These are phyloP conservation scores for Xylaria hypoxylon DNA, from an alignment of 2,329 filamentous ascomycete species.

Conservation along the genomic window DNA sequence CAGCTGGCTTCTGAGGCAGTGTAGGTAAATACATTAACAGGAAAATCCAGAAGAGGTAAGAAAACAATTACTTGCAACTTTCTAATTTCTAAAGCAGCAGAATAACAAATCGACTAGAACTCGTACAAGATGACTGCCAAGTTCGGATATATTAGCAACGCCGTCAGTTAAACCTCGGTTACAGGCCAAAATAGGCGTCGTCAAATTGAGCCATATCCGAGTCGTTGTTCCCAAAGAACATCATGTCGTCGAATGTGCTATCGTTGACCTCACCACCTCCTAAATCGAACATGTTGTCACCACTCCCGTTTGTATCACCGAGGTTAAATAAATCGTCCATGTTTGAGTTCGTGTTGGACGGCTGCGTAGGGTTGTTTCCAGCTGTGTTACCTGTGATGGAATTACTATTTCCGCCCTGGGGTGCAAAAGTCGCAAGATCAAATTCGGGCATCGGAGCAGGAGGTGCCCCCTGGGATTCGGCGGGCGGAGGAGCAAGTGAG, in stretches of 20 bases:
- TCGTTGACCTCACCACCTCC: slow-evolving; percentile 53
- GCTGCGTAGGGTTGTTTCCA: slow-evolving; percentile 23
- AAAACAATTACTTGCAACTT: not conserved
- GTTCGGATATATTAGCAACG: not conserved
- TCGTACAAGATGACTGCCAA: not conserved
- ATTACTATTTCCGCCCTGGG: slow-evolving; percentile 38
- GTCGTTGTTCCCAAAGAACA: slow-evolving; percentile 60
- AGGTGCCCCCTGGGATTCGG: slow-evolving; percentile 48
- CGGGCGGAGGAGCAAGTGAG: slow-evolving; percentile 60
- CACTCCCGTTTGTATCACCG: slow-evolving; percentile 49
- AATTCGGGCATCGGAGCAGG: slow-evolving; percentile 56
- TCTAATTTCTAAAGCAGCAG: not conserved
- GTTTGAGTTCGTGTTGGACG: slow-evolving; percentile 39
- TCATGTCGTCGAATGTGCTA: slow-evolving; percentile 62
- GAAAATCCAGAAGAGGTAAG: not conserved
- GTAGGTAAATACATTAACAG: not conserved
- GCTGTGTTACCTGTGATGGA: slow-evolving; percentile 29
- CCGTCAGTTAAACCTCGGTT: not conserved
- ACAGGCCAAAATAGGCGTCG: slow-evolving; percentile 59
- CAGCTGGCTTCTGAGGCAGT: not conserved
- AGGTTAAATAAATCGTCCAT: slow-evolving; percentile 63
- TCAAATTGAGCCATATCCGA: slow-evolving; percentile 62
- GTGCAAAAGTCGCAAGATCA: slow-evolving; percentile 59
- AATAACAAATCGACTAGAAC: not conserved
- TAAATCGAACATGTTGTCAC: slow-evolving; percentile 56